Base-by-base conservation (phyloP, 2,329 filamentous ascomycete genomes). In the Rhynchosporium secalis region DNA sequence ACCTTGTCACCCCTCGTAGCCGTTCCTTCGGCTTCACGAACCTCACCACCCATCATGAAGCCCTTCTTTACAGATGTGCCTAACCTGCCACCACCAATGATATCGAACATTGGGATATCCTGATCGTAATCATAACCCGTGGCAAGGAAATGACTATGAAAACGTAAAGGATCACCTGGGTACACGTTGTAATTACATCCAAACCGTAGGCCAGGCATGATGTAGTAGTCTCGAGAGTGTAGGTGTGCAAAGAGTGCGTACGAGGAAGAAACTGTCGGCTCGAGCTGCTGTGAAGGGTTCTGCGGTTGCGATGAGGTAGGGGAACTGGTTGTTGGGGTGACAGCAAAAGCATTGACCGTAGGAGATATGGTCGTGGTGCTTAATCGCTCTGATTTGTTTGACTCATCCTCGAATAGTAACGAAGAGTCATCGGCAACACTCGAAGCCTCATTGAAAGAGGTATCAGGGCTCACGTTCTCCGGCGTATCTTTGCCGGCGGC, bases 61-160 rank as follows among this genome's bases (percentile, higher is more conserved):
- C 91, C 91, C 77, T 99, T 99, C 81, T 99, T 99, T 26, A 98
- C 95, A 56, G 91, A 91, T 2, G 95, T 98, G 0, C 93, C 95
- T 66, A 99, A 76, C 69, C 95, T 83, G 4, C 95, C 95, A 7
- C 92, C 92, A 26, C 87, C 89, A 15, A 98, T 88, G 13, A 99
- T 79, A 68, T 96, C 90, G 68, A 97, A 82, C 71, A 98, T 79
- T 43, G 90, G 84, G 61, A 99, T 88, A 69, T 92, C 86, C 71
- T 96, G 86, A 64, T 97, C 87, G 92, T 92, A 98, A n/a, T 81
- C 86, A 69, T 90, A 86, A 38, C 90, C 86, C n/a, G 88, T 89
- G 7, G 89, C 91, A 70, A 96, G 83, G 75, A 96, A 98, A 75
- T 99, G 95, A 51, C 92, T 95, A 76, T 99, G 95, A 75, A 96